A percentile compares a stretch with the other conserved stretches of the same genome.
Evolutionary conservation across 768 basidiomycete species (phyloP).

Genomic region (Tricholoma saponaceum): DNA sequence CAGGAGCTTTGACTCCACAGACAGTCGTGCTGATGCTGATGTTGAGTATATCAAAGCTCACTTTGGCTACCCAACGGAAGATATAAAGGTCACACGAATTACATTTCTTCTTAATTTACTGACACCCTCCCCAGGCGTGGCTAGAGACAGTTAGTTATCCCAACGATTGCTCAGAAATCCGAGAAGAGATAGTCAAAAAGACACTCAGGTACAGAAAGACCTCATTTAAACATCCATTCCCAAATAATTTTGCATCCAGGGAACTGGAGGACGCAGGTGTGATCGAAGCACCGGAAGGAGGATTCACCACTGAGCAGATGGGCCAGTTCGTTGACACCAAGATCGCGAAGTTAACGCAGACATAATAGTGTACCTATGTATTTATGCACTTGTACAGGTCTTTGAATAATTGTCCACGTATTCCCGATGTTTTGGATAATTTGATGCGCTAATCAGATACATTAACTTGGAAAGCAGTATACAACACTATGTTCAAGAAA

Average conservation of each 20-base stretch:
- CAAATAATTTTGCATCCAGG: conserved; percentile 29
- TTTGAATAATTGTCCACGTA: neutral
- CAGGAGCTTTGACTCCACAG: conserved; percentile 55
- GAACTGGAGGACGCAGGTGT: conserved; percentile 76
- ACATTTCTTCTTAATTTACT: neutral
- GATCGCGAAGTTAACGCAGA: conserved; percentile 43
- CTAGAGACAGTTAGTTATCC: conserved; percentile 77
- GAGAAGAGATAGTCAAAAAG: conserved; percentile 58
- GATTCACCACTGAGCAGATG: conserved; percentile 46
- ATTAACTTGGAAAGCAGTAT: neutral
- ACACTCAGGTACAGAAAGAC: conserved; percentile 53
- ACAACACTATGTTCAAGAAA: neutral
- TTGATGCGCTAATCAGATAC: neutral
- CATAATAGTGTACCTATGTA: neutral
- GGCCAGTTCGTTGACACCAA: conserved; percentile 51
- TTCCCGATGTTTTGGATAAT: neutral
- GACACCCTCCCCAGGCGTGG: conserved; percentile 58
- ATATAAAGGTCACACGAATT: conserved; percentile 60
- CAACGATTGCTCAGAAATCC: conserved; percentile 57
- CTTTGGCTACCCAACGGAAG: conserved; percentile 80
- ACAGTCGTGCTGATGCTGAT: conserved; percentile 52
- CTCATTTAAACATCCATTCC: neutral
- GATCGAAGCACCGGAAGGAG: conserved; percentile 51
- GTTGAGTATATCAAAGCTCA: conserved; percentile 72
- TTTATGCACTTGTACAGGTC: neutral